Conservation (phyloP, 768 basidiomycete genomes). For the Amanita inopinata region DNA sequence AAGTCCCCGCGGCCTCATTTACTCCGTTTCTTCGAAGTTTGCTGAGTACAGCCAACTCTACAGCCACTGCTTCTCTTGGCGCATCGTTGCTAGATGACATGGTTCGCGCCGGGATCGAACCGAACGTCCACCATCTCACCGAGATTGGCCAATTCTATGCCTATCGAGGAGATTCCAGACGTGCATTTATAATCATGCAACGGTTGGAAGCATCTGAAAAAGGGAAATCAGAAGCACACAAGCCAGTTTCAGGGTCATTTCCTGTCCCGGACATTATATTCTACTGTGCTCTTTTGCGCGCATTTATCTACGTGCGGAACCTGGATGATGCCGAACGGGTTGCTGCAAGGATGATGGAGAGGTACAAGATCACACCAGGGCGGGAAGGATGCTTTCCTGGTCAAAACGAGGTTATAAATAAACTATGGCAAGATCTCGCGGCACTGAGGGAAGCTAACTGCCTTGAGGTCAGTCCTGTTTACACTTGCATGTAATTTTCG, state of each 20-base stretch:
- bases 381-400: conserved; percentile 4
- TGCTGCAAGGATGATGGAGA: conserved; percentile 1
- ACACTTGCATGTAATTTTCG: too few relatives aligned
- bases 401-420: not conserved
- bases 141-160: conserved; percentile 39
- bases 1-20: conserved; percentile 28
- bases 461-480: not conserved
- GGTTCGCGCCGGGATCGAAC: conserved; percentile 32
- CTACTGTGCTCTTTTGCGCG: conserved; percentile 17
- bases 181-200: conserved; percentile 32
- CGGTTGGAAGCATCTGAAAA: conserved; percentile 23
- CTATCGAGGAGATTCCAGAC: conserved; percentile 21
- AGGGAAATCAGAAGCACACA: not conserved
- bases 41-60: conserved; percentile 12
- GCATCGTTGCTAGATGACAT: conserved; percentile 42
- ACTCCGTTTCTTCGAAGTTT: conserved; percentile 42
- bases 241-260: not conserved
- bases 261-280: conserved; percentile 16
- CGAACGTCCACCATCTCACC: conserved; percentile 39
- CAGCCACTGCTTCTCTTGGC: conserved; percentile 18
- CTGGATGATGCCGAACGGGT: conserved; percentile 13
- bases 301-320: conserved; percentile 14
- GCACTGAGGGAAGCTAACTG: conserved; percentile 1
- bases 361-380: conserved; percentile 3
- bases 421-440: not conserved